Evolutionary conservation across 176 grass and related monocot species (phyloP).

Genomic region (Carex pumila): DNA sequence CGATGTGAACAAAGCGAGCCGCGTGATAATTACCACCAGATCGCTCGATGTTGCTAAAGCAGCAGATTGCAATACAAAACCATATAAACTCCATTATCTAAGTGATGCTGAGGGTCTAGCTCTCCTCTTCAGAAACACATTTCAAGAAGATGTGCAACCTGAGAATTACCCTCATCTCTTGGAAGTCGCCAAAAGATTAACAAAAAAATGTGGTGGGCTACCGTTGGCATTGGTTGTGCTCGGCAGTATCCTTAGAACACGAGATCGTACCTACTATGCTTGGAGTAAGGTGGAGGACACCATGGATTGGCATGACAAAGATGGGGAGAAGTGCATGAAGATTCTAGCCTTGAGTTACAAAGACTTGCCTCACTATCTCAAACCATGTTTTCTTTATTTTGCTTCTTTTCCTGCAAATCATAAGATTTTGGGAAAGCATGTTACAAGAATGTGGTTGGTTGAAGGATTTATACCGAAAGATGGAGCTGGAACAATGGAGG

Average conservation of each 20-base stretch:
- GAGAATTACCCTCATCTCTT: neutral
- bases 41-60: neutral
- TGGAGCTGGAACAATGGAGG: neutral
- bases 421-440: neutral
- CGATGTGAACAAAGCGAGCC: neutral
- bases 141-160: neutral
- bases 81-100: neutral
- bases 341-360: neutral
- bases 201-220: neutral
- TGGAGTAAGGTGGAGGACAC: neutral
- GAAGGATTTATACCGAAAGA: neutral
- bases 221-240: neutral
- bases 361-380: neutral
- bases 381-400: conserved; percentile 1
- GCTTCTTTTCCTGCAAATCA: neutral
- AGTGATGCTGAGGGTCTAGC: neutral
- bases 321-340: neutral
- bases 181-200: neutral
- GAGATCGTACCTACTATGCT: neutral
- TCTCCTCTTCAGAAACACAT: conserved; percentile 3
- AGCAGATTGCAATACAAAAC: neutral
- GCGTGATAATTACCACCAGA: neutral
- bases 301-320: neutral
- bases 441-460: neutral
- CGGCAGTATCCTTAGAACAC: neutral